These are phyloP conservation scores for Sicyos baderoa DNA, from an alignment of 306 rosid genomes.

Conservation along the genomic window DNA sequence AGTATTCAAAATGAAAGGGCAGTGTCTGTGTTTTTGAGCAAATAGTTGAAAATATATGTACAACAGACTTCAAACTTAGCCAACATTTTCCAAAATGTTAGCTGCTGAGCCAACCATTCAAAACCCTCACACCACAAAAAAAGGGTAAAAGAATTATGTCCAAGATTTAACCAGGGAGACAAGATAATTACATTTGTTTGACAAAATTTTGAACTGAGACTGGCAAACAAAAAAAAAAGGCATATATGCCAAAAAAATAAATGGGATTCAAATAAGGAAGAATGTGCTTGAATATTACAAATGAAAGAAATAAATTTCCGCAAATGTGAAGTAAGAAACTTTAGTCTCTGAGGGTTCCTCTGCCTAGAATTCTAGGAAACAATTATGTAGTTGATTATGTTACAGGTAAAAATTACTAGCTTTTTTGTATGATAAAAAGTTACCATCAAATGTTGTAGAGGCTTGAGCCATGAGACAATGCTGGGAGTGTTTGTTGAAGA, in stretches of 20 bases:
- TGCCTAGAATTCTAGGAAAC: conserved; percentile 45
- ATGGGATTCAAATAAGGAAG: conserved; percentile 20
- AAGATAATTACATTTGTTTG: conserved; percentile 13
- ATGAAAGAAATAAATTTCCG: conserved; percentile 38
- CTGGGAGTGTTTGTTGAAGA: conserved; percentile 31
- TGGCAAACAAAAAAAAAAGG: neutral
- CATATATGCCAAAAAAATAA: conserved; percentile 11
- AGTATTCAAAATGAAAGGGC: neutral
- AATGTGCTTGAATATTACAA: conserved; percentile 17
- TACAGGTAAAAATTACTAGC: conserved; percentile 37
- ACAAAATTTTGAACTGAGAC: conserved; percentile 5
- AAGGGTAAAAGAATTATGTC: conserved; percentile 1
- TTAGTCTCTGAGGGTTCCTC: conserved; percentile 39
- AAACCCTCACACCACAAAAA: neutral
- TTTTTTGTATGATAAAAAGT: conserved; percentile 40
- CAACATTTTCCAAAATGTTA: conserved; percentile 11
- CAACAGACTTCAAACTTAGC: conserved; percentile 8
- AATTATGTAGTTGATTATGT: conserved; percentile 49
- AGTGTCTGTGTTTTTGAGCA: neutral
- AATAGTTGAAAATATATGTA: neutral
- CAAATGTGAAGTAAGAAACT: conserved; percentile 37
- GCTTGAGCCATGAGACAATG: conserved; percentile 21
- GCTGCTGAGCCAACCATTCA: conserved; percentile 2
- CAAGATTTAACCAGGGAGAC: conserved; percentile 11
- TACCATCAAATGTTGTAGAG: conserved; percentile 31